phyloP scores from a whole-genome alignment of 2,329 filamentous ascomycete species.

The Alternaria ventricosa region DNA sequence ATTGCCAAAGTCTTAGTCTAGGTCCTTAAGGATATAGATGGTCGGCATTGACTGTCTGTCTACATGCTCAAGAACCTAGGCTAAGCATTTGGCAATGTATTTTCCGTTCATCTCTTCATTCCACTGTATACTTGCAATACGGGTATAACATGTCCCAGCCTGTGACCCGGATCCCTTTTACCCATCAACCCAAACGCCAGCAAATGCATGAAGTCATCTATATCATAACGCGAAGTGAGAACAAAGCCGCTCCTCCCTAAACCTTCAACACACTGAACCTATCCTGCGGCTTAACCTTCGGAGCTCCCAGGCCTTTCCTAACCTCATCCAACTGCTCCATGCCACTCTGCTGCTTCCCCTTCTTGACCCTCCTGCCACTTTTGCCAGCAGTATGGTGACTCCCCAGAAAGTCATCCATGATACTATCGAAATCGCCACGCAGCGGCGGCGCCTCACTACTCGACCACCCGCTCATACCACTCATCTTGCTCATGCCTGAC shows the following conservation, averaged over 20 bases:
- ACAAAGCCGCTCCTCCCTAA: neutral
- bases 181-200: neutral
- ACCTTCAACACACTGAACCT: conserved; percentile 12
- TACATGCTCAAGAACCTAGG: neutral
- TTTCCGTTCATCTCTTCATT: neutral
- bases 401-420: conserved; percentile 92
- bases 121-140: neutral
- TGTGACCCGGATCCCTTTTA: neutral
- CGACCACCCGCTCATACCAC: conserved; percentile 44
- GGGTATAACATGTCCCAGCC: neutral
- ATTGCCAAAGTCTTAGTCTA: neutral
- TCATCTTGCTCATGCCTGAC: conserved; percentile 55
- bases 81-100: neutral
- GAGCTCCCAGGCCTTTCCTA: conserved; percentile 77
- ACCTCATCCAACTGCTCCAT: conserved; percentile 92
- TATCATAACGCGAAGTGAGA: neutral
- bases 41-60: too few species aligned
- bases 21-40: too few species aligned
- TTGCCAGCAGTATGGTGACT: conserved; percentile 75
- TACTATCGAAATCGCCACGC: conserved; percentile 80
- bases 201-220: neutral
- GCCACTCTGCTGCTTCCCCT: conserved; percentile 79
- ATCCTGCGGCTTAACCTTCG: conserved; percentile 53
- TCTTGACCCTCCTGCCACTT: conserved; percentile 66
- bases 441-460: conserved; percentile 59